Conservation (phyloP, 129 eudicot species). For the Escallonia herrerae region DNA sequence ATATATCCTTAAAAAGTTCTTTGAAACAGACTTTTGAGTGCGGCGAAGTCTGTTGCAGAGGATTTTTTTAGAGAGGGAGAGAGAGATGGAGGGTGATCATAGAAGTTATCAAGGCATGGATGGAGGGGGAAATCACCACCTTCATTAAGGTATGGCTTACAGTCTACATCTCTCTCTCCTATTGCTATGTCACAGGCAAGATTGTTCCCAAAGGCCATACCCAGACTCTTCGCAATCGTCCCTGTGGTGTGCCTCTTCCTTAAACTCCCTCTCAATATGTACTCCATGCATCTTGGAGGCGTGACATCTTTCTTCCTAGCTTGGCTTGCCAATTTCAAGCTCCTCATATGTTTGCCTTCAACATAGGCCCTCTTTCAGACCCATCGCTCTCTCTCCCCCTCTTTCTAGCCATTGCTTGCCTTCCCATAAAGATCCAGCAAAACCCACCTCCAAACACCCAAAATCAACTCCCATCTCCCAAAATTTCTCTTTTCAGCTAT, state of each 20-base stretch:
- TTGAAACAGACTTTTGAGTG: too few species aligned
- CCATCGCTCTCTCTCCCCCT: conserved; percentile 7
- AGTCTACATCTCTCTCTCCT: background rate
- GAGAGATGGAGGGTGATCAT: conserved; percentile 1
- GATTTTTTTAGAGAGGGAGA: background rate
- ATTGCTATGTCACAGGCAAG: background rate
- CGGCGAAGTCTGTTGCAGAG: background rate
- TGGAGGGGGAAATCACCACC: conserved; percentile 2
- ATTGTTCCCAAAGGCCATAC: background rate
- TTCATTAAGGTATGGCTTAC: background rate
- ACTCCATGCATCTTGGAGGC: conserved; percentile 15
- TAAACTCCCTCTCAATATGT: conserved; percentile 18
- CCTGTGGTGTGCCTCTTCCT: background rate
- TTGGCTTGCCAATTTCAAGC: conserved; percentile 30
- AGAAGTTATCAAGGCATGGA: background rate
- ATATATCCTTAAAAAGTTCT: too few species aligned
- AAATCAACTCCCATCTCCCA: conserved; percentile 5
- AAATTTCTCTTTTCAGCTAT: conserved; percentile 22
- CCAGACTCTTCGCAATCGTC: background rate
- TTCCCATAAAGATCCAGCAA: conserved; percentile 35
- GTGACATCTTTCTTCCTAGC: conserved; percentile 22
- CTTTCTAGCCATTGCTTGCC: conserved; percentile 21
- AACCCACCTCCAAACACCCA: conserved; percentile 5
- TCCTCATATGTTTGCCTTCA: conserved; percentile 29
- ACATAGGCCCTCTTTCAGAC: conserved; percentile 14